Evolutionary conservation across 352 stramenopile genomes (phyloP), one percentile per base, ranked within the genome.

Genomic region (Plasmopara viticola): DNA sequence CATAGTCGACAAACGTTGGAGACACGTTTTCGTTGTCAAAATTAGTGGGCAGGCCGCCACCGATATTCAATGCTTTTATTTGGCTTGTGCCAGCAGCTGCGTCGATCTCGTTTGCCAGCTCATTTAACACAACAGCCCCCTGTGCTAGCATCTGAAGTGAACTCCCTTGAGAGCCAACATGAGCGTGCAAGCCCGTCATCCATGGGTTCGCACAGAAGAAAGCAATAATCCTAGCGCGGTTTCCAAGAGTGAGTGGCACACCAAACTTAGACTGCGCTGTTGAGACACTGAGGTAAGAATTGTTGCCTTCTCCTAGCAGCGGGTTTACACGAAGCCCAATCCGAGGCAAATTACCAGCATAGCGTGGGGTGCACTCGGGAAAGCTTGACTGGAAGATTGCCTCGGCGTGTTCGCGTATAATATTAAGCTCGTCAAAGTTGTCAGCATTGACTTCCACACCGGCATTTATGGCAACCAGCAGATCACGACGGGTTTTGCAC

Each of bases 281-380:
- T 12, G 87, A 92, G 18, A 95, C 88, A 48, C 84, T 95, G 6
- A 96, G 67, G 30, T 67, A 88, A 29, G 83, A 66, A 45, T 97
- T 96, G 15, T 62, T 80, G n/a, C 91, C 88, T 0, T 69, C 70
- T 31, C 90, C 89, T 10, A 97, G 78, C 35, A 97, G 68, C 2
- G 91, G 91, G 62, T 97, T 97, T 42, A 97, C 82, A 6, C 91
- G 82, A 35, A 97, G 65, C 4, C 91, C 90, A 29, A 97, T 93
- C 3, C 74, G 82, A 15, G 83, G 75, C 31, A 88, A 54, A 43
- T 87, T 69, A 0, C 73, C 74, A 1, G 74, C 71, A 28, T 80
- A 85, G 5, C 70, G 68, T 10, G 67, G 70, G 5, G 77, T 86
- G 44, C 69, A 77, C 51, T 84, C 67, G 0, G 66, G 66, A 52